Evolutionary conservation across 1,139 yeast species (phyloP), one percentile per base, ranked within the genome.

Genomic region (Debaryomycetaceae sp.): DNA sequence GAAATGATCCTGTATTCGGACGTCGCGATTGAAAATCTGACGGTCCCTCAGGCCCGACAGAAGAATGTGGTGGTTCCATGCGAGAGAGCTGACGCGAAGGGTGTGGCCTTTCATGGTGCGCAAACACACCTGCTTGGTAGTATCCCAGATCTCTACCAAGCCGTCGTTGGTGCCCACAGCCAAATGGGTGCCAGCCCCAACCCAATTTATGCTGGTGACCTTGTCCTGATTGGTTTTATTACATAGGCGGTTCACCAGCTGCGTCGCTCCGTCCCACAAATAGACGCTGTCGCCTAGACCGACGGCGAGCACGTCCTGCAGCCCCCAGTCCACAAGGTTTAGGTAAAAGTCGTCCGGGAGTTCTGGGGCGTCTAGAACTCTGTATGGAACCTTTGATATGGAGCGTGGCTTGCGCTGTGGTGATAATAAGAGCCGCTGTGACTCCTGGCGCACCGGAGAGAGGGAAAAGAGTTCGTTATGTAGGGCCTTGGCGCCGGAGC

Each of bases 361-460:
- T 34, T 86, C 95, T 0, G 98, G 99, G 0, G 99, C 99, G 56
- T 90, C 98, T 26, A 90, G 67, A 3, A 90, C 96, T 35, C 95
- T 67, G 47, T 81, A 86, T 1, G 98, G 98, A 1, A 86, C 85
- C 45, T 81, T 83, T 10, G 87, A 68, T 6, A 90, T 82, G 22
- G 70, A 70, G 29, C 98, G 58, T 1, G 82, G 73, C 43, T 76
- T 79, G 53, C 78, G 83, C 33, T 80, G 79, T 1, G 96, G 96
- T 1, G 90, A 78, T 30, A 86, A 55, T 25, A 90, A 57, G 25
- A 87, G 55, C 41, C 74, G 68, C 43, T 87, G 95, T 2, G 92
- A 76, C 40, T 87, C 97, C 38, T 80, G 82, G 30, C 97, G 67
- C 25, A 90, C 94, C 0, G 96, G 96, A 3, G 93, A 79, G 16